These are phyloP conservation scores for Pigoraptor vietnamica DNA, from an alignment of 78 protist species.

Conservation along the genomic window DNA sequence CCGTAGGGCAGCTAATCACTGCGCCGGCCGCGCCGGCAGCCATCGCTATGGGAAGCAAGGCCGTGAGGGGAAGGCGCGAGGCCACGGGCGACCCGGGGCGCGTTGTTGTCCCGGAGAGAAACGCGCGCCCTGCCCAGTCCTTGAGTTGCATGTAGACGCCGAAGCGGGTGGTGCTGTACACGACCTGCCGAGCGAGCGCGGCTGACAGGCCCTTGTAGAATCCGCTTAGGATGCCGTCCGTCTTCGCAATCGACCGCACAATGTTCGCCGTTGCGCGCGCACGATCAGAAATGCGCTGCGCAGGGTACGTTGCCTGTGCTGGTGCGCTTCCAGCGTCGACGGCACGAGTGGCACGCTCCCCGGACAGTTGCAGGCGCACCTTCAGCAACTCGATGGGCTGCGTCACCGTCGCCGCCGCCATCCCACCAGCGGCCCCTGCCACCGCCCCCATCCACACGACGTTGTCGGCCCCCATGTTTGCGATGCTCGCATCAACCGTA, in stretches of 20 bases:
- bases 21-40: conserved; percentile 35
- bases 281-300: too few species aligned
- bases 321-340: too few species aligned
- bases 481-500: too few species aligned
- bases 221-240: neutral
- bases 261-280: neutral
- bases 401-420: neutral
- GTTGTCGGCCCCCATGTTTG: too few species aligned
- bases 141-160: conserved; percentile 30
- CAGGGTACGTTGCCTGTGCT: too few species aligned
- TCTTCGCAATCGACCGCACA: neutral
- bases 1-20: conserved; percentile 20
- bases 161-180: conserved; percentile 31
- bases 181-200: conserved; percentile 11
- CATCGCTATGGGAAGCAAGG: neutral
- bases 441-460: neutral
- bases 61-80: neutral
- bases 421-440: neutral
- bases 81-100: neutral
- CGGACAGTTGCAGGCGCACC: neutral
- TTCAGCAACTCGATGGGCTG: neutral
- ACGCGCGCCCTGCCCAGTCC: neutral
- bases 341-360: neutral
- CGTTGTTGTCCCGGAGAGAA: neutral
- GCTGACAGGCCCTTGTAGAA: conserved; percentile 19